A percentile compares a stretch with the other conserved stretches of the same genome.
phyloP scores from a whole-genome alignment of 2,329 filamentous ascomycete species.

The Pseudogymnoascus sp. region DNA sequence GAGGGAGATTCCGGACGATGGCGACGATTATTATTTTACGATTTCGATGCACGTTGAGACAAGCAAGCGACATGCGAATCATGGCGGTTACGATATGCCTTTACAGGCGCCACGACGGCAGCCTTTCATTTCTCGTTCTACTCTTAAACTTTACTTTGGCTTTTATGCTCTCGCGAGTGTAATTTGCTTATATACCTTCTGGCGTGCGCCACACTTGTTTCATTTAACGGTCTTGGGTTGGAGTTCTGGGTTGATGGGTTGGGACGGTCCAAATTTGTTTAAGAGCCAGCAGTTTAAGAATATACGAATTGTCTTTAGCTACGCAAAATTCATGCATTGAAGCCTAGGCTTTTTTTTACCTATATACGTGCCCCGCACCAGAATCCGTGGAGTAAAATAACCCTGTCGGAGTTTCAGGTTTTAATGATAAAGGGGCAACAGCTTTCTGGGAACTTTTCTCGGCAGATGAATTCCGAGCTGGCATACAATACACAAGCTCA shows the following conservation, averaged over 20 bases:
- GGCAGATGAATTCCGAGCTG: neutral
- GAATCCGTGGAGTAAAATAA: neutral
- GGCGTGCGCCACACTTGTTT: neutral
- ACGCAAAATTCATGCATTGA: neutral
- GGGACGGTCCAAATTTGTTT: neutral
- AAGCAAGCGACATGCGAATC: neutral
- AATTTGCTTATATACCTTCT: constrained; percentile 7
- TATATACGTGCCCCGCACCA: neutral
- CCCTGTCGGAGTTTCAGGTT: neutral
- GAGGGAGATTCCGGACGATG: neutral
- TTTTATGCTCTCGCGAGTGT: neutral
- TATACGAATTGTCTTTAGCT: neutral
- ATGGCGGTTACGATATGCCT: constrained; percentile 1
- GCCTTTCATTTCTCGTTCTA: constrained; percentile 5
- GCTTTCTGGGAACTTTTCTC: neutral
- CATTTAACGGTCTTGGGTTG: constrained; percentile 5
- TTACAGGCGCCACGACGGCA: neutral
- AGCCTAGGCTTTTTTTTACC: neutral
- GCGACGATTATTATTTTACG: constrained; percentile 3
- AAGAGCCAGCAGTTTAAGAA: neutral
- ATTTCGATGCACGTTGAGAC: neutral
- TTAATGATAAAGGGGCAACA: neutral
- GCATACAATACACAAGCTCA: neutral
- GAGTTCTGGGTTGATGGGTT: neutral
- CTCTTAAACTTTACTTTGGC: constrained; percentile 3